Base-by-base conservation (phyloP, 1,284 basidiomycete genomes). In the Ustilago bromivora region DNA sequence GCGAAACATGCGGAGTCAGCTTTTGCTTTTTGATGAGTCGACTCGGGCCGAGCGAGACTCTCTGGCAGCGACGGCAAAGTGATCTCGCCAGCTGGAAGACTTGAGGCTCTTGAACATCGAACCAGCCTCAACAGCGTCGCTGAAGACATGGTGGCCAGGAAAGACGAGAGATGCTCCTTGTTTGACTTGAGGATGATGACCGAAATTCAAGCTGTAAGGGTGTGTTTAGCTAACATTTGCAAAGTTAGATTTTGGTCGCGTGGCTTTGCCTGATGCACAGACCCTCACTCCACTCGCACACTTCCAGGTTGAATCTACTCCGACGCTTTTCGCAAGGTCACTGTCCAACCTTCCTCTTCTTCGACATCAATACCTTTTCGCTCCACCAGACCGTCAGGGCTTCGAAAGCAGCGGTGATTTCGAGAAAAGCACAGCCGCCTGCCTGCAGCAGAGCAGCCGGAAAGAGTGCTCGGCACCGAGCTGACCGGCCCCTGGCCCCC, bases 1-100 rank as follows among this genome's bases (percentile, higher is more conserved):
- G 23, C 23, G n/a, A n/a, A 59, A 38, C 34, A 49, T 34, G 57
- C 47, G 43, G 32, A 58, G 57, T 58, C 57, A 58, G 57, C 57
- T 12, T 32, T 32, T 0, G 17, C 23, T 46, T 32, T 19, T 46
- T 34, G 12, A 23, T 57, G n/a, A 19, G 43, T 46, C 19, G n/a
- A 19, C 8, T 58, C 43, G 57, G 57, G 17, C 43, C 43, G 57
- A 58, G 35, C 23, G 23, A 28, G 23, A 28, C 23, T 28, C 23
- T 28, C 23, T 28, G 23, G 23, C 23, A 28, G 23, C 23, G 23
- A 28, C 23, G 23, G 23, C 23, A 28, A 28, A 28, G 23, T 2
- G 23, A 28, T 28, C 23, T 28, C 23, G 23, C 23, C 23, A 28
- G 23, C 23, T 28, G 23, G 23, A 28, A 28, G 3, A 28, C 23